These are phyloP conservation scores for Papiliotrema laurentii DNA, from an alignment of 1,284 basidiomycete species.

Conservation along the genomic window DNA sequence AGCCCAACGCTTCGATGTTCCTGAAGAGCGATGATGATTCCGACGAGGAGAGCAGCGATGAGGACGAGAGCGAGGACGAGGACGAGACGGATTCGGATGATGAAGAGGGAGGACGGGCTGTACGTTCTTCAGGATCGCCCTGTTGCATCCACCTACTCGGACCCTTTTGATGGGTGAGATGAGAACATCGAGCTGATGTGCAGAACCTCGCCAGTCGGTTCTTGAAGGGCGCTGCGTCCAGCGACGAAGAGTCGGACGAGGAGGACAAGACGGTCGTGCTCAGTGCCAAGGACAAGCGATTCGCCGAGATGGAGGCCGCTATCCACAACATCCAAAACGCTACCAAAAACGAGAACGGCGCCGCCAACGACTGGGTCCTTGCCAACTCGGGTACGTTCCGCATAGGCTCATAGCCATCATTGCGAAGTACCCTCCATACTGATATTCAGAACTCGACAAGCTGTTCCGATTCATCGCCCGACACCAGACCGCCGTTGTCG, in stretches of 20 bases:
- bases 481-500: conserved; percentile 59
- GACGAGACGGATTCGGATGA: conserved; percentile 37
- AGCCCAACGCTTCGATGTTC: conserved; percentile 32
- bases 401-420: conserved; percentile 16
- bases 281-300: conserved; percentile 49
- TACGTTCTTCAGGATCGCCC: conserved; percentile 9
- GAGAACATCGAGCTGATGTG: background rate
- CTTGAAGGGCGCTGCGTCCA: conserved; percentile 41
- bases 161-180: no score
- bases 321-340: conserved; percentile 92
- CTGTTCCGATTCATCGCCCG: conserved; percentile 83
- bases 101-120: conserved; percentile 29
- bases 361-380: conserved; percentile 81
- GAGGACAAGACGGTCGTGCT: conserved; percentile 47
- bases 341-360: conserved; percentile 63
- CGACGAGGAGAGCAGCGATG: conserved; percentile 26
- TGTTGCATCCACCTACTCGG: no score
- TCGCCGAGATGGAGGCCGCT: conserved; percentile 55
- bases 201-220: conserved; percentile 38
- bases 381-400: conserved; percentile 69
- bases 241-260: conserved; percentile 44
- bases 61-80: conserved; percentile 29
- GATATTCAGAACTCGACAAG: conserved; percentile 83
- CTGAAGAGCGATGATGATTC: conserved; percentile 32
- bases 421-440: conserved; percentile 1